A percentile compares a stretch with the other conserved stretches of the same genome.
Conservation (phyloP, 805 yeast species). For the Millerozyma miso region DNA sequence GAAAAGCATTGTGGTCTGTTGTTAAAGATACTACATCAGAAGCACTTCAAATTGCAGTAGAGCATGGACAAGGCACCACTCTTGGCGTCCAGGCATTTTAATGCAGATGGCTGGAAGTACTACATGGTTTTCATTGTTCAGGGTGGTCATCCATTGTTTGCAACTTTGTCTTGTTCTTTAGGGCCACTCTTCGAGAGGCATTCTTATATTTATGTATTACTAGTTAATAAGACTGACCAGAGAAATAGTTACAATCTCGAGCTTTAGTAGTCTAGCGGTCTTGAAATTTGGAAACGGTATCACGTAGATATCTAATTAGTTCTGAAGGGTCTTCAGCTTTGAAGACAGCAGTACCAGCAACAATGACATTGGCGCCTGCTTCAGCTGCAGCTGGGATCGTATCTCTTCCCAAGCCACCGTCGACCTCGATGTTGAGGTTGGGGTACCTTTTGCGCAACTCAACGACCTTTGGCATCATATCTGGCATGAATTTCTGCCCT, state of each 20-base stretch:
- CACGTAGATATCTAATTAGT: constrained; percentile 66
- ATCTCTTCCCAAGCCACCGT: constrained; percentile 89
- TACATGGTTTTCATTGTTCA: too few relatives aligned
- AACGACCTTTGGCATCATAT: constrained; percentile 95
- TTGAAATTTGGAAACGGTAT: constrained; percentile 49
- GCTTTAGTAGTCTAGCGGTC: constrained; percentile 36
- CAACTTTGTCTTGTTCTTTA: neutral
- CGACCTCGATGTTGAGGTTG: constrained; percentile 84
- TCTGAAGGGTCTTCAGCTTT: constrained; percentile 75
- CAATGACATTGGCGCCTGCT: constrained; percentile 97
- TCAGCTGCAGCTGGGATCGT: constrained; percentile 86
- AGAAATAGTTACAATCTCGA: neutral
- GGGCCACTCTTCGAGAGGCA: neutral
- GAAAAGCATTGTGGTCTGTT: constrained; percentile 69
- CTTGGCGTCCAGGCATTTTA: constrained; percentile 68
- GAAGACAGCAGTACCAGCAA: constrained; percentile 94
- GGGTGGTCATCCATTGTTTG: neutral
- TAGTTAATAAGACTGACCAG: neutral
- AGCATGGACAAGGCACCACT: constrained; percentile 73
- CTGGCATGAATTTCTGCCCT: constrained; percentile 92
- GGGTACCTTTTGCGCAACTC: constrained; percentile 71
- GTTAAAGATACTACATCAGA: constrained; percentile 53
- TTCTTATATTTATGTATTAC: neutral
- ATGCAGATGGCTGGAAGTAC: too few relatives aligned
- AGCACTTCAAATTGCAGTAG: constrained; percentile 33